Evolutionary conservation across 2,329 filamentous ascomycete species (phyloP).

Genomic region (Ophiostoma populinum): DNA sequence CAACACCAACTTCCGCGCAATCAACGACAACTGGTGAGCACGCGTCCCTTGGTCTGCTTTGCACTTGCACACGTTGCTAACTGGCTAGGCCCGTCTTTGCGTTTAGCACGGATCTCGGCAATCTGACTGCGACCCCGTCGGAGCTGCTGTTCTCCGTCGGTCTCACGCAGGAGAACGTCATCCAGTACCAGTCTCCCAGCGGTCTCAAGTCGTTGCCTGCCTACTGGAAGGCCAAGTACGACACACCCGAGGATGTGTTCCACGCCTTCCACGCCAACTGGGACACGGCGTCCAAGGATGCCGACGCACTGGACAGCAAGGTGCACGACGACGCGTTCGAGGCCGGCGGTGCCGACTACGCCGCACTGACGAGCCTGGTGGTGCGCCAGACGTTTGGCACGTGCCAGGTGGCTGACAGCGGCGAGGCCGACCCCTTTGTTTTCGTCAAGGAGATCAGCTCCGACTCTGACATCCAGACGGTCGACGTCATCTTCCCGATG

Average conservation of each 20-base stretch:
- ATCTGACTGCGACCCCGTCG: slow-evolving; percentile 19
- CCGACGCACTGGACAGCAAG: slow-evolving; percentile 47
- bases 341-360: slow-evolving; percentile 56
- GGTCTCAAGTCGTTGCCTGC: slow-evolving; percentile 47
- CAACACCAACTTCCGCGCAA: slow-evolving; percentile 47
- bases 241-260: slow-evolving; percentile 42
- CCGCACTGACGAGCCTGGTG: slow-evolving; percentile 57
- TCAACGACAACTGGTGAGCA: slow-evolving; percentile 41
- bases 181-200: slow-evolving; percentile 55
- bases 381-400: slow-evolving; percentile 71
- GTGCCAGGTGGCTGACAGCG: slow-evolving; percentile 50
- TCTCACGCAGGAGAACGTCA: slow-evolving; percentile 58
- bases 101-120: slow-evolving; percentile 45
- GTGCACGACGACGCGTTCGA: slow-evolving; percentile 48
- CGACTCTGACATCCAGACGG: slow-evolving; percentile 73
- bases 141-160: slow-evolving; percentile 54
- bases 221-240: slow-evolving; percentile 62
- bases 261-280: slow-evolving; percentile 66
- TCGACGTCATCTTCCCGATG: slow-evolving; percentile 71
- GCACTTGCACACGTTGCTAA: not conserved
- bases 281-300: slow-evolving; percentile 35
- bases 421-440: slow-evolving; percentile 50
- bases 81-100: slow-evolving; percentile 58
- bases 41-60: not conserved
- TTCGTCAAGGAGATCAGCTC: slow-evolving; percentile 86